Percentiles rank a stretch among this genome's conserved stretches.
Evolutionary conservation across 345 rosid species (phyloP).

Genomic region (Diplotaxis tenuifolia): DNA sequence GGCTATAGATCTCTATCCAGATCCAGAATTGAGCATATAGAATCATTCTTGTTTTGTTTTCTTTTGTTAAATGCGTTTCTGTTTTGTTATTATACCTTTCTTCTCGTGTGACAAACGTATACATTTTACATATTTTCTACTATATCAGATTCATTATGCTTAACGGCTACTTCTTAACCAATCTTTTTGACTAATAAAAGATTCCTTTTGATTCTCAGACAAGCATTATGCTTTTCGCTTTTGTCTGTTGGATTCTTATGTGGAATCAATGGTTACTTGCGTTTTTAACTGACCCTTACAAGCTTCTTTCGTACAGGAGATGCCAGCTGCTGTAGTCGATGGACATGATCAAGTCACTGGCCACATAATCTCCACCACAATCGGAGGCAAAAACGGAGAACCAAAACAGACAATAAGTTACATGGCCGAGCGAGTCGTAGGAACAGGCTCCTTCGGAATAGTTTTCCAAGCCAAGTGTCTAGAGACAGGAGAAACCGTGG

Average conservation of each 20-base stretch:
- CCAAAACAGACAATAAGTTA: slow-evolving; percentile 92
- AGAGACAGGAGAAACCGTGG: slow-evolving; percentile 86
- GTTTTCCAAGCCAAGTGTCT: slow-evolving; percentile 91
- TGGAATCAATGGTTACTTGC: slow-evolving; percentile 8
- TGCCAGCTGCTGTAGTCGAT: slow-evolving; percentile 64
- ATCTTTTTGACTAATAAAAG: slow-evolving; percentile 16
- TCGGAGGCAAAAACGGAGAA: slow-evolving; percentile 90
- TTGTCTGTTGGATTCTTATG: background rate
- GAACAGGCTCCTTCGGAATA: slow-evolving; percentile 84
- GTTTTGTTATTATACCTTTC: background rate
- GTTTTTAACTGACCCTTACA: background rate
- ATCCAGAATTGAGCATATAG: slow-evolving; percentile 21
- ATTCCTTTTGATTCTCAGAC: slow-evolving; percentile 17
- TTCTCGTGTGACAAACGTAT: slow-evolving; percentile 20
- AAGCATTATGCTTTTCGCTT: slow-evolving; percentile 2
- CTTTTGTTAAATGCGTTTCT: background rate
- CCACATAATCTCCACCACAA: slow-evolving; percentile 82
- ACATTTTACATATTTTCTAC: background rate
- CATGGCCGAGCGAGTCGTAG: slow-evolving; percentile 92
- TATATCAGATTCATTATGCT: slow-evolving; percentile 10
- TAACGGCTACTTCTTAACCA: slow-evolving; percentile 28
- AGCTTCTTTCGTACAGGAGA: slow-evolving; percentile 52
- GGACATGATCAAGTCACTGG: slow-evolving; percentile 81
- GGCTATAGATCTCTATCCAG: slow-evolving; percentile 5
- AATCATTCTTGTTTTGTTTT: background rate